Conservation (phyloP, 1,284 basidiomycete species). For the Thecaphora thlaspeos region DNA sequence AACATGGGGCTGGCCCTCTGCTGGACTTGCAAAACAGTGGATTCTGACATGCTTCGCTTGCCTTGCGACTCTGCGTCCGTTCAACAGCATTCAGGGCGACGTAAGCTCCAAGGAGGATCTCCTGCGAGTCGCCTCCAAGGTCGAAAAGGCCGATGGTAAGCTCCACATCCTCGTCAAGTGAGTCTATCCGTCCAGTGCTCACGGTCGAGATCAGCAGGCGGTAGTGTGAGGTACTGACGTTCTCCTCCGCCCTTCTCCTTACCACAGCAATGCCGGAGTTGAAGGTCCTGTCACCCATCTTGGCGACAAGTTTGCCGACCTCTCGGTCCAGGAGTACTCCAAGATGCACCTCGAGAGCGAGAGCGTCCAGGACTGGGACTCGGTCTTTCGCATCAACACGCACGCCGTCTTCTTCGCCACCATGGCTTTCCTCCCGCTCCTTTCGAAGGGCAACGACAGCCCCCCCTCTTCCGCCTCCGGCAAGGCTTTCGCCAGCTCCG, state of each 20-base stretch:
- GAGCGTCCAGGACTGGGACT: conserved; percentile 27
- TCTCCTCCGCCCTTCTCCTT: not conserved
- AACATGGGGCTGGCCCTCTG: conserved; percentile 5
- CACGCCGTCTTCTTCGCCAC: conserved; percentile 40
- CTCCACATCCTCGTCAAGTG: conserved; percentile 47
- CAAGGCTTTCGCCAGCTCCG: conserved; percentile 5
- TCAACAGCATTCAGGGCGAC: conserved; percentile 25
- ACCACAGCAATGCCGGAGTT: conserved; percentile 36
- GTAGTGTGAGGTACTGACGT: too few relatives aligned
- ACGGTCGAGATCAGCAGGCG: too few relatives aligned
- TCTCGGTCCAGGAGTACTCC: conserved; percentile 15
- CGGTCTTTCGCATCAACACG: conserved; percentile 33
- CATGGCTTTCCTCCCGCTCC: conserved; percentile 48
- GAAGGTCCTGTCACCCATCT: conserved; percentile 42
- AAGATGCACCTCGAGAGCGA: conserved; percentile 25
- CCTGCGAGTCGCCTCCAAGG: conserved; percentile 9
- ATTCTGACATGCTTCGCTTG: too few relatives aligned
- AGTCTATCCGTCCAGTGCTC: not conserved
- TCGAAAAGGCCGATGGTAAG: conserved; percentile 10
- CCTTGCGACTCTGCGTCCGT: not conserved
- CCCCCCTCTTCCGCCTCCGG: not conserved
- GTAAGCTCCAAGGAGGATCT: conserved; percentile 33
- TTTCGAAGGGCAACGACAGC: conserved; percentile 16
- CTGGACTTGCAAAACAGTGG: too few relatives aligned
- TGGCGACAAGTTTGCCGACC: not conserved